These are phyloP conservation scores for Fusarium buxicola DNA, from an alignment of 2,329 filamentous ascomycete species.

Conservation along the genomic window DNA sequence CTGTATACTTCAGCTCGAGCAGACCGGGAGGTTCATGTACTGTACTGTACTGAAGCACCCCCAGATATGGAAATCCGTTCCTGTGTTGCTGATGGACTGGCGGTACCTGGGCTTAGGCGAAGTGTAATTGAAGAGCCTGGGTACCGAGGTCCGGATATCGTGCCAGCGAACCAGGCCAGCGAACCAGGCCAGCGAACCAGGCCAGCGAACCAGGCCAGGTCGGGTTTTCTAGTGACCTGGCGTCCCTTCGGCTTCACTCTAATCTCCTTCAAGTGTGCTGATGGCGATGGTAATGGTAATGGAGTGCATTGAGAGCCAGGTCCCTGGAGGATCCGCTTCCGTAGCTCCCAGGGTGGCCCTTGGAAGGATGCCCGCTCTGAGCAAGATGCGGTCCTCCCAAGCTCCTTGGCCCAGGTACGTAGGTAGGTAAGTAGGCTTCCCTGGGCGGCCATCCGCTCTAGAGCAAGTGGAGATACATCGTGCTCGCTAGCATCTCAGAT, in stretches of 20 bases:
- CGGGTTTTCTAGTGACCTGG: slow-evolving; percentile 8
- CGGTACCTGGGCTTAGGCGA: slow-evolving; percentile 28
- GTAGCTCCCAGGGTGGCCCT: slow-evolving; percentile 26
- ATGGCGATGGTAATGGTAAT: slow-evolving; percentile 28
- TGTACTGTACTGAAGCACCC: slow-evolving; percentile 20
- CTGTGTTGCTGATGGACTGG: neutral
- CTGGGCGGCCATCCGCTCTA: neutral
- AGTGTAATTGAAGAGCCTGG: neutral
- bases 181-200: neutral
- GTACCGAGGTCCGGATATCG: slow-evolving; percentile 1
- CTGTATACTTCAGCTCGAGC: slow-evolving; percentile 38
- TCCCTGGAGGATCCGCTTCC: slow-evolving; percentile 32
- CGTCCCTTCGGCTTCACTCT: slow-evolving; percentile 9
- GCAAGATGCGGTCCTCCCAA: neutral
- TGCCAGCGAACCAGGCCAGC: neutral
- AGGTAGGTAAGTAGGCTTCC: neutral
- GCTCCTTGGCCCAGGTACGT: slow-evolving; percentile 8
- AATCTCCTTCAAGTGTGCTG: slow-evolving; percentile 22
- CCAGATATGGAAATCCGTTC: neutral
- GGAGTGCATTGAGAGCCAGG: slow-evolving; percentile 24
- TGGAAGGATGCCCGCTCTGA: slow-evolving; percentile 5
- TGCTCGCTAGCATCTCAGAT: neutral
- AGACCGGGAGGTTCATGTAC: slow-evolving; percentile 34
- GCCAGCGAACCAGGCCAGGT: slow-evolving; percentile 3
- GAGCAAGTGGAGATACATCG: neutral